Conservation (phyloP, 139 green algal species). For the Choricystis sp. region DNA sequence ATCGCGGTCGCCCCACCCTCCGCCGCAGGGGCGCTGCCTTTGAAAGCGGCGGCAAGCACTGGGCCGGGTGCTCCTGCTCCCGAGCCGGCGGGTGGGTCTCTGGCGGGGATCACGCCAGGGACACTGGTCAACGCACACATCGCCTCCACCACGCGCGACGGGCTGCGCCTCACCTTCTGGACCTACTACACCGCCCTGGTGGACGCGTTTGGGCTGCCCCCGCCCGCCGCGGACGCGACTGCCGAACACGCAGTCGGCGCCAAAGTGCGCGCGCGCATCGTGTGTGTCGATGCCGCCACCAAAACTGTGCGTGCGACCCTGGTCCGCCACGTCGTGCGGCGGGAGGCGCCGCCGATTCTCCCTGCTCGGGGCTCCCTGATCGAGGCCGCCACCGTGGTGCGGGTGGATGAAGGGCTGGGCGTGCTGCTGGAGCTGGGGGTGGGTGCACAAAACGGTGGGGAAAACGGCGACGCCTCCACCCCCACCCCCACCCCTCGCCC, state of each 20-base stretch:
- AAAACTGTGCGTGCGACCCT: slow-evolving; percentile 69
- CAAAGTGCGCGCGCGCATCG: slow-evolving; percentile 34
- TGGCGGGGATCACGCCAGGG: not conserved
- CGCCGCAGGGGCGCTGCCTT: not conserved
- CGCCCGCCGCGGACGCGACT: not conserved
- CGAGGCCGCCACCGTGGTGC: slow-evolving; percentile 34
- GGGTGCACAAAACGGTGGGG: not conserved
- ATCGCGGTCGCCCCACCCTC: not conserved
- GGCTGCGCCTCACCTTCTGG: not conserved
- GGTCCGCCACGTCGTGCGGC: slow-evolving; percentile 48
- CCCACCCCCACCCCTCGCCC: not conserved
- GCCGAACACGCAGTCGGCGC: too few species aligned
- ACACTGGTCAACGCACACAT: not conserved
- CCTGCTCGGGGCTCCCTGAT: slow-evolving; percentile 12
- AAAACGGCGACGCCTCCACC: not conserved
- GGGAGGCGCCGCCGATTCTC: slow-evolving; percentile 1
- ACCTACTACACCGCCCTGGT: not conserved
- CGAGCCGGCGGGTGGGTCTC: not conserved
- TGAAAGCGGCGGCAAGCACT: not conserved
- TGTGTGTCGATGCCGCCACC: slow-evolving; percentile 56
- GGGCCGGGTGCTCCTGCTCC: not conserved
- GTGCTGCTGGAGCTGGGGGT: slow-evolving; percentile 49
- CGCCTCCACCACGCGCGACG: not conserved
- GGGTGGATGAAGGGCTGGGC: slow-evolving; percentile 50
- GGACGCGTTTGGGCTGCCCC: not conserved